Evolutionary conservation across 1,284 basidiomycete genomes (phyloP), one percentile per base, ranked within the genome.

Genomic region (Anthracocystis panici-leucophaei): DNA sequence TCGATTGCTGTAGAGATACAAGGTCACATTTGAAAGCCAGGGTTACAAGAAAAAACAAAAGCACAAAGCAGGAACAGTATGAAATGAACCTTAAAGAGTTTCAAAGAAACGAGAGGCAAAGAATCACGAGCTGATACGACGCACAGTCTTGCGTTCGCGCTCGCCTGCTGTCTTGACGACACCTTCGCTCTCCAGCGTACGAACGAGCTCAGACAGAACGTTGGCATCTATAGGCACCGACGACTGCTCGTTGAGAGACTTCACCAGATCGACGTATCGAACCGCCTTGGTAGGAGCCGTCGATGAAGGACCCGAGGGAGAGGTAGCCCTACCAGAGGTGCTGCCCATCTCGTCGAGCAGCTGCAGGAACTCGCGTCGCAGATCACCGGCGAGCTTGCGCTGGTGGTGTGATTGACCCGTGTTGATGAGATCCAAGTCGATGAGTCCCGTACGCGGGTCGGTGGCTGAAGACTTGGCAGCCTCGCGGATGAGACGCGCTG

Each of bases 371-470:
- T 84, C 81, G 41, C 74, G 59, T 23, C 80, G 68, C 54, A 84
- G 63, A 50, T 84, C 83, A 38, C 82, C 80, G 8, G 80, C 83
- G 21, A 84, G 64, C 54, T 76, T 79, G 66, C 95, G 88, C 86
- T 95, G 92, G 35, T 93, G 91, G 67, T 90, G 87, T 3, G 93
- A 94, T 25, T 93, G 93, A 6, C 96, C 96, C 0, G 95, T 97
- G 84, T 95, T 96, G 82, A 99, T 90, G 80, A 99, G 87, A 68
- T 96, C 94, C 89, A 99, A 92, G 85, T 99, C 96, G 82, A 98
- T 94, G 87, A 94, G 92, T 59, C 95, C 95, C 1, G 95, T 98
- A 35, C 93, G 89, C 9, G 95, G 95, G 86, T 98, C 96, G 10
- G 85, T 86, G 4, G 86, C 87, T 18, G 83, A 85, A 73, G 95